Evolutionary conservation across 768 basidiomycete species (phyloP).

Genomic region (Tylopilus sp.): DNA sequence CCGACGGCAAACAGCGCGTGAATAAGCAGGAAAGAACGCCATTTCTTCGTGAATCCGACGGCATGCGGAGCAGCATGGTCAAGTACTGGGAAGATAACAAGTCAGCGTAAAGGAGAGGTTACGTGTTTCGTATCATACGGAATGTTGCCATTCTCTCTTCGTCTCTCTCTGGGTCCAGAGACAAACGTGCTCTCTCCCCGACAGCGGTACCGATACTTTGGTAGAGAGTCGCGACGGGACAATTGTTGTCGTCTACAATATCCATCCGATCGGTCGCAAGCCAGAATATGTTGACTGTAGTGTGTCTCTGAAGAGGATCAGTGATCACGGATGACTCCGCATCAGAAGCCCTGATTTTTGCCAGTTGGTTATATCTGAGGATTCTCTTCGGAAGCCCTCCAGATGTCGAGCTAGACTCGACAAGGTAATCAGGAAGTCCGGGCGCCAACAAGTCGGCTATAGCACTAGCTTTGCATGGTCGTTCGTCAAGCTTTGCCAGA

Average conservation of each 20-base stretch:
- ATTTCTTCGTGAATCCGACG: not conserved
- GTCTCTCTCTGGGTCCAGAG: not conserved
- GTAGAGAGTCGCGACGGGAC: not conserved
- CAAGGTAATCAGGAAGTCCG: constrained; percentile 17
- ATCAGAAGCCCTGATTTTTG: not conserved
- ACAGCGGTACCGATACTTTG: not conserved
- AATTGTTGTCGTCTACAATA: not conserved
- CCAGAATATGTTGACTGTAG: not conserved
- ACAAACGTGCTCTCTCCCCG: not conserved
- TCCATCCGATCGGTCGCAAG: not conserved
- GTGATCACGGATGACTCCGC: not conserved
- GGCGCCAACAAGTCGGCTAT: constrained; percentile 13
- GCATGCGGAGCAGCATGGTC: not conserved
- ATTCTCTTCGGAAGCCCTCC: constrained; percentile 12
- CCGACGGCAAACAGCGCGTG: no score
- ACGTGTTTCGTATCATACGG: not conserved
- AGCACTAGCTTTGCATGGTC: not conserved
- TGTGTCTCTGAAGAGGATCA: not conserved
- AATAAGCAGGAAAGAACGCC: not conserved
- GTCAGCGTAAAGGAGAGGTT: not conserved
- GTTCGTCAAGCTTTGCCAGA: constrained; percentile 2
- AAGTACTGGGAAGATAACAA: not conserved
- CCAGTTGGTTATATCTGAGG: constrained; percentile 6
- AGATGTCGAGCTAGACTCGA: constrained; percentile 11
- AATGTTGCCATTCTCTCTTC: not conserved